Evolutionary conservation across 495 filamentous ascomycete species (phyloP), one percentile per base, ranked within the genome.

Genomic region (Baudoinia panamericana): DNA sequence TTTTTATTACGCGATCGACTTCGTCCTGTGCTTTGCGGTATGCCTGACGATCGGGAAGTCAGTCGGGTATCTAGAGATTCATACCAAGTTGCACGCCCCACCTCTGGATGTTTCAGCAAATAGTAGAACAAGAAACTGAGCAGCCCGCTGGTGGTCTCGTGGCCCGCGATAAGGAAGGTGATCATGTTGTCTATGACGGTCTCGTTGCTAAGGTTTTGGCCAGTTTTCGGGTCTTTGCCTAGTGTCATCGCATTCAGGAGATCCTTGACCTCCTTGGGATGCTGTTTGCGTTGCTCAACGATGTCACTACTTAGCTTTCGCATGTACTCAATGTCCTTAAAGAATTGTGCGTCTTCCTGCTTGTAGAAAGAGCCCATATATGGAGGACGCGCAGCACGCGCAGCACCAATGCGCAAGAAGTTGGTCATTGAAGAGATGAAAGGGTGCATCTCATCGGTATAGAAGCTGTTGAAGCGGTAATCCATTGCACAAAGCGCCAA

Each of bases 1-100:
- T 67, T 4, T 80, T 80, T 38, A 82, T 57, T 9, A 88, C 75
- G 0, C 54, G 43, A 48, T 82, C 78, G 12, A 86, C 63, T 50
- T 86, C 81, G 40, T 74, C 59, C 36, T 80, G 74, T 1, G 77
- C 78, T 45, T 68, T 68, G 24, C 58, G 56, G 44, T 80, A 69
- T 0, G 71, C 65, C 9, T n/a, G n/a, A n/a, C n/a, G n/a, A n/a
- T n/a, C n/a, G n/a, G n/a, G n/a, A n/a, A n/a, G n/a, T n/a, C n/a
- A n/a, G n/a, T n/a, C n/a, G n/a, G n/a, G n/a, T n/a, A n/a, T n/a
- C n/a, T n/a, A n/a, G n/a, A n/a, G n/a, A n/a, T n/a, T n/a, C n/a
- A n/a, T n/a, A n/a, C n/a, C n/a, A n/a, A n/a, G n/a, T n/a, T n/a
- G n/a, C n/a, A n/a, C n/a, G n/a, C n/a, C n/a, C n/a, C n/a, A n/a